Percentiles rank a stretch among this genome's conserved stretches.
phyloP scores from a whole-genome alignment of 2,329 filamentous ascomycete species.

The Metarhizium robertsii region DNA sequence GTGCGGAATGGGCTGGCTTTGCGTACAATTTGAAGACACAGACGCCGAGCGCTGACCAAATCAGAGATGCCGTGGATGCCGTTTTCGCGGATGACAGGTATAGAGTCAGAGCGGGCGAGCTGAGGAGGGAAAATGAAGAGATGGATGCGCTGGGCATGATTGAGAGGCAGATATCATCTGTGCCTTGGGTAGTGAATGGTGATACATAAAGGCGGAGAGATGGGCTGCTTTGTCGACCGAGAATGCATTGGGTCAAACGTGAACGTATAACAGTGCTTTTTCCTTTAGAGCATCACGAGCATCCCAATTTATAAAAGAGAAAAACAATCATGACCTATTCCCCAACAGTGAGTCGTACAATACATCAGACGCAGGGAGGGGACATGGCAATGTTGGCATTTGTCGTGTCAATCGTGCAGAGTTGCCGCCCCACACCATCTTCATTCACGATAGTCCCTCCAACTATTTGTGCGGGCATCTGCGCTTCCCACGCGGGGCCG shows the following conservation, averaged over 20 bases:
- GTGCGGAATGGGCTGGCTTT: constrained; percentile 33
- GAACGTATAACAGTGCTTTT: no score
- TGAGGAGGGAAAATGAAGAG: constrained; percentile 23
- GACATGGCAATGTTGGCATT: no score
- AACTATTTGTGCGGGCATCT: not conserved
- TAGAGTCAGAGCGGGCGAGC: constrained; percentile 19
- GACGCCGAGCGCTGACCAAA: constrained; percentile 17
- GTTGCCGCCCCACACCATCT: no score
- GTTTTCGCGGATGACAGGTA: constrained; percentile 20
- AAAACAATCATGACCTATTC: no score
- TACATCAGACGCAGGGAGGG: not conserved
- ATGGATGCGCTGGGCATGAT: constrained; percentile 7
- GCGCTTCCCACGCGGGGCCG: not conserved
- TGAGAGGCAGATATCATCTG: not conserved
- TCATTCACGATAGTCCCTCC: not conserved
- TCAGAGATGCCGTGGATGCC: constrained; percentile 20
- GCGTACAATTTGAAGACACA: constrained; percentile 33
- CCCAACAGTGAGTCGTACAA: not conserved
- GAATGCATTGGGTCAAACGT: no score
- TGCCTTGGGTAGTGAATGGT: no score
- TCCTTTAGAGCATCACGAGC: no score
- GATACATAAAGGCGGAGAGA: no score
- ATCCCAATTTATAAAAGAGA: no score
- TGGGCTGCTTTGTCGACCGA: no score
- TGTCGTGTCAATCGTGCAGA: no score